Base-by-base conservation (phyloP, 139 green algal species). In the Chlorella sp. region DNA sequence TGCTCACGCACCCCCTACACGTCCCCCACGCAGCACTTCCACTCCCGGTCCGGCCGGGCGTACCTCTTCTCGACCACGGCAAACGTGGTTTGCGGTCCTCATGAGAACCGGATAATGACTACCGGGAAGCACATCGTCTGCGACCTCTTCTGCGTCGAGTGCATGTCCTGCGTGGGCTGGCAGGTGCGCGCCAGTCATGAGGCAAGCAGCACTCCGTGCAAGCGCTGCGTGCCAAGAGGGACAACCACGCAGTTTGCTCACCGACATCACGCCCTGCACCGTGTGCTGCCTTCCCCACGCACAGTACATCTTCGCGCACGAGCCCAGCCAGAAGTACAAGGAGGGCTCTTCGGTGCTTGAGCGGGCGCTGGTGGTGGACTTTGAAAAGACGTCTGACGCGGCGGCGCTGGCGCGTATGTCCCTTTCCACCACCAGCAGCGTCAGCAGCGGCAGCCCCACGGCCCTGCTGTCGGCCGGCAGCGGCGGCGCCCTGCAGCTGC, bases 281-380 rank as follows among this genome's bases (percentile, higher is more conserved):
- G n/a, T n/a, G n/a, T n/a, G n/a, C n/a, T n/a, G n/a, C n/a, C n/a
- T n/a, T n/a, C n/a, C n/a, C n/a, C n/a, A n/a, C n/a, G n/a, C n/a
- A n/a, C 61, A 71, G 35, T 71, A 71, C 65, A 51, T 71, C 32
- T 71, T 72, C 33, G 90, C 90, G 3, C 90, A 82, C 60, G 92
- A 97, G 73, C 79, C 91, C 67, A 86, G 72, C 42, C 90, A 97
- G 35, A 94, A 94, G 77, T 97, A 97, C 85, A 97, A 97, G 42
- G 90, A 94, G 69, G 80, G 90, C 17, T 95, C 94, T 71, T 92
- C 81, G 64, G 94, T 97, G 31, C 70, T 97, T 30, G 92, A 97
- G 72, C 91, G 93, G 59, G 85, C 82, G 1, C 82, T 83, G 29
- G 73, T 96, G 24, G 80, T 92, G 31, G 68, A 66, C 49, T 65